Evolutionary conservation across 805 yeast genomes (phyloP).

Genomic region (Osmozyma mogii): DNA sequence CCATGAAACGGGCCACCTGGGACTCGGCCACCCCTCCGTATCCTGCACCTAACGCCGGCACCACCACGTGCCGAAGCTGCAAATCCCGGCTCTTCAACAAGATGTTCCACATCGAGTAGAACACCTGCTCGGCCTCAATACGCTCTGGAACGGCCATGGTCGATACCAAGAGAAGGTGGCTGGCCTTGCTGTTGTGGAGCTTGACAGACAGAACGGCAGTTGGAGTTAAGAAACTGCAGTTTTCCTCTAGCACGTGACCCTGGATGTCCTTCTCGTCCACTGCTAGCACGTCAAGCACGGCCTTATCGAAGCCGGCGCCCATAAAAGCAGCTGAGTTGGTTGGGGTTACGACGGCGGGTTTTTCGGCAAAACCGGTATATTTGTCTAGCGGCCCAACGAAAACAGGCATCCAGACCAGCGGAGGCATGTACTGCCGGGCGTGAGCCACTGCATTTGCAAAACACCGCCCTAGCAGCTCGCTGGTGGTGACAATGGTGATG

Average conservation of each 20-base stretch:
- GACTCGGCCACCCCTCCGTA: slow-evolving; percentile 14
- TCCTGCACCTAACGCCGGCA: slow-evolving; percentile 25
- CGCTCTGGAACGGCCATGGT: slow-evolving; percentile 21
- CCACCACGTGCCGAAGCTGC: slow-evolving; percentile 8
- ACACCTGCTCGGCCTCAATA: slow-evolving; percentile 7
- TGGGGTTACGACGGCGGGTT: slow-evolving; percentile 17
- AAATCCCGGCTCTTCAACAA: slow-evolving; percentile 4
- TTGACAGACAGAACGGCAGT: slow-evolving; percentile 10
- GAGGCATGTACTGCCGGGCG: too few species aligned
- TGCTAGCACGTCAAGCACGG: slow-evolving; percentile 10
- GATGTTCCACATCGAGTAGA: slow-evolving; percentile 17
- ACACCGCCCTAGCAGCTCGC: slow-evolving; percentile 1
- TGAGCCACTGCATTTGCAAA: too few species aligned
- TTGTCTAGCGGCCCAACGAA: too few species aligned
- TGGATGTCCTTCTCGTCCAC: slow-evolving; percentile 10
- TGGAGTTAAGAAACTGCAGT: slow-evolving; percentile 15
- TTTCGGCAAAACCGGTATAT: too few species aligned
- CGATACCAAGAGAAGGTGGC: slow-evolving; percentile 10
- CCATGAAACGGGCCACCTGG: slow-evolving; percentile 13
- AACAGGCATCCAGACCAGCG: too few species aligned
- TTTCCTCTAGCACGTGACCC: slow-evolving; percentile 6
- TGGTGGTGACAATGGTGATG: slow-evolving; percentile 6
- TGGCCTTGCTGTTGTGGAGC: slow-evolving; percentile 8
- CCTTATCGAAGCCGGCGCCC: slow-evolving; percentile 24
- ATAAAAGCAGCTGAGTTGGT: slow-evolving; percentile 19